These are phyloP conservation scores for Periconia sp. DNA, from an alignment of 2,329 filamentous ascomycete genomes.

Conservation along the genomic window DNA sequence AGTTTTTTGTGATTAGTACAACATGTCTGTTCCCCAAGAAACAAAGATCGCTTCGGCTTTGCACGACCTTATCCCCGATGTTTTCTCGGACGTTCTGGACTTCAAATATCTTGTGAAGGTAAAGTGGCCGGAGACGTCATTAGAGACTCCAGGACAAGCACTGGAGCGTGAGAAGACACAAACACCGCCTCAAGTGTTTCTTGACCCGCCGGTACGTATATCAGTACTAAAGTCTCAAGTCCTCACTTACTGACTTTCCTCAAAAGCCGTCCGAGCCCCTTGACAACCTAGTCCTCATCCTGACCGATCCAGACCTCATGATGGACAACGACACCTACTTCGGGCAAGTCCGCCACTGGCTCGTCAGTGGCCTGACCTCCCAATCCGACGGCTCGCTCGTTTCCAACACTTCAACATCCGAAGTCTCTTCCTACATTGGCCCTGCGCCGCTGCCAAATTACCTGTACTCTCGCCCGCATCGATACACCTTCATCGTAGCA, in stretches of 20 bases:
- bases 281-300: neutral
- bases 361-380: slow-evolving; percentile 18
- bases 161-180: neutral
- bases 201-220: neutral
- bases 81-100: neutral
- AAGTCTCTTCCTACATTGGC: slow-evolving; percentile 19
- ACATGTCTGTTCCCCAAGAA: too few relatives aligned
- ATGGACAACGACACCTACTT: slow-evolving; percentile 23
- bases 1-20: too few relatives aligned
- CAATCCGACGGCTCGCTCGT: slow-evolving; percentile 11
- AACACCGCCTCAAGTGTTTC: neutral
- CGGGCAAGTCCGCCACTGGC: slow-evolving; percentile 26
- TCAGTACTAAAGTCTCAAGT: neutral
- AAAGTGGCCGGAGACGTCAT: neutral
- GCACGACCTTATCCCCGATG: neutral
- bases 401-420: slow-evolving; percentile 2
- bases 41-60: neutral
- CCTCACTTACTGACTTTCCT: neutral
- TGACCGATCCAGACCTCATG: slow-evolving; percentile 16
- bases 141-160: neutral
- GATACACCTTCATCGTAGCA: slow-evolving; percentile 23
- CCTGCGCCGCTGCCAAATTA: slow-evolving; percentile 26
- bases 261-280: neutral
- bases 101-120: neutral
- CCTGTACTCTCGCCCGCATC: slow-evolving; percentile 19